phyloP scores from a whole-genome alignment of 2,329 filamentous ascomycete genomes.

The Emmonsiellopsis sp. region DNA sequence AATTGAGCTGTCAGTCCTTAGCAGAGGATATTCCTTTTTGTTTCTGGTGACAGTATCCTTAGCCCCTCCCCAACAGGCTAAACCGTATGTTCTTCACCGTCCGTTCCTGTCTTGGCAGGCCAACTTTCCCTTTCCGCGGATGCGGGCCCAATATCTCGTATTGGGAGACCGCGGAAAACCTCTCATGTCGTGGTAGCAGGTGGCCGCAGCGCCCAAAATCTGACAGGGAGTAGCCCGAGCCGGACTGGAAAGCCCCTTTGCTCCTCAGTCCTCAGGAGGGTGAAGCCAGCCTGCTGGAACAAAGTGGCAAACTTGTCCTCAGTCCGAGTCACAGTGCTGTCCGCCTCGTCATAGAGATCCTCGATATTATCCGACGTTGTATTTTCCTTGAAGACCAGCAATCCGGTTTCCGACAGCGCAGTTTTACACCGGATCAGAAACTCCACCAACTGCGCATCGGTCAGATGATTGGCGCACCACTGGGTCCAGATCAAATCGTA shows the following conservation, averaged over 20 bases:
- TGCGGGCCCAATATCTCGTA: too few species aligned
- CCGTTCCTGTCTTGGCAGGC: too few species aligned
- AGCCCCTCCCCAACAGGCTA: too few species aligned
- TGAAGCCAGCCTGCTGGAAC: slow-evolving; percentile 61
- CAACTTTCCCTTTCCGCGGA: too few species aligned
- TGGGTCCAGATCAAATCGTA: slow-evolving; percentile 87
- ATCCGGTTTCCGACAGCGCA: slow-evolving; percentile 35
- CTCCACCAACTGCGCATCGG: slow-evolving; percentile 59
- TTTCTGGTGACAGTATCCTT: too few species aligned
- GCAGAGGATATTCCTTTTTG: too few species aligned
- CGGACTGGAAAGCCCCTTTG: slow-evolving; percentile 61
- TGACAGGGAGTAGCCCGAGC: slow-evolving; percentile 59
- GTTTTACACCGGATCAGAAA: slow-evolving; percentile 57
- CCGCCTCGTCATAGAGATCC: slow-evolving; percentile 66
- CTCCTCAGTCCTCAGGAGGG: slow-evolving; percentile 59
- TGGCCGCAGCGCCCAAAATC: slow-evolving; percentile 63
- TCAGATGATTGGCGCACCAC: slow-evolving; percentile 81
- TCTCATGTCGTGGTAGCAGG: neutral
- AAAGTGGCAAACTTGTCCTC: slow-evolving; percentile 62
- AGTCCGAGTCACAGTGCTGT: slow-evolving; percentile 69
- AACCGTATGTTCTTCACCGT: too few species aligned
- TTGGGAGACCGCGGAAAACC: neutral
- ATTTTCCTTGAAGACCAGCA: slow-evolving; percentile 76
- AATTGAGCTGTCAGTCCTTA: too few species aligned
- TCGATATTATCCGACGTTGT: slow-evolving; percentile 45